Base-by-base conservation (phyloP, 169 alveolate genomes). In the Cryptosporidium sp. region DNA sequence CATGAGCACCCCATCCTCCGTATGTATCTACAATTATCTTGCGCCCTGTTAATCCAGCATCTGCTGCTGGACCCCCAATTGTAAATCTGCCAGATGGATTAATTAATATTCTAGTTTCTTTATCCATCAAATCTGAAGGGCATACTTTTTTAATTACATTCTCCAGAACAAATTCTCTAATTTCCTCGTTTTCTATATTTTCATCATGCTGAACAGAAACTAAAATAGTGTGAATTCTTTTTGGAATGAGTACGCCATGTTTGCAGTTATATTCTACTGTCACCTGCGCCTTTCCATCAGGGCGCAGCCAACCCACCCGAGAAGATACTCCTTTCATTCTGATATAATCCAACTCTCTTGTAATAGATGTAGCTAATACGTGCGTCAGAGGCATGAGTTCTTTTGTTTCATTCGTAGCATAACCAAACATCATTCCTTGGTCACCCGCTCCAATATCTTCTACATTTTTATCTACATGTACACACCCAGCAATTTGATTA, bases 1-100 rank as follows among this genome's bases (percentile, higher is more conserved):
- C 99, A 92, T 98, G 99, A 29, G 99, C 99, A 18, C 99, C 99
- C 99, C 99, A 98, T 62, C 99, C 99, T 35, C 99, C 99, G 93
- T 98, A 99, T 31, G 99, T 99, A 93, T 98, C 99, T 48, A 98
- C 98, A 70, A 99, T 98, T 85, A 98, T 98, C 93, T 99, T 99
- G 65, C 99, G 96, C 75, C 99, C 99, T 16, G 99, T 98, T 53
- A 98, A 96, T 35, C 99, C 99, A 9, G 99, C 98, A 93, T 99
- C 99, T 52, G 99, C 99, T 80, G 97, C 97, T 21, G 99, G 99
- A 12, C 99, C 99, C 18, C 99, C 99, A 26, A 95, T 94, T n/a
- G 96, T 97, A 94, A 98, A 99, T 58, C 94, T 91, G 33, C 99
- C 99, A 18, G 99, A 96, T 14, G 99, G 99, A 87, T 99, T 99